phyloP scores from a whole-genome alignment of 495 filamentous ascomycete genomes.

The Xylaria bambusicola region DNA sequence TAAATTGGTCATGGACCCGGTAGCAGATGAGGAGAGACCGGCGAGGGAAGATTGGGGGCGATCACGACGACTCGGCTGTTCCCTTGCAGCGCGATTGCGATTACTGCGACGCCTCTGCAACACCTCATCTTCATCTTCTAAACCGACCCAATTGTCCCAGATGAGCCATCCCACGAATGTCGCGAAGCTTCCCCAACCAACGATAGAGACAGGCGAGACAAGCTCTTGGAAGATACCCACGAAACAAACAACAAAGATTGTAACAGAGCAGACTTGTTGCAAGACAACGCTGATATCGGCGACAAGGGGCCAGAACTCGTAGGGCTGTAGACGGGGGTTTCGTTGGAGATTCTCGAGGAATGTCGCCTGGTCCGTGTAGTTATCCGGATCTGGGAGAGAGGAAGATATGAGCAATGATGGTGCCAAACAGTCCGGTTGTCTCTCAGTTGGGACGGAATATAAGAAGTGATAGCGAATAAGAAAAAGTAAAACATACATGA shows the following conservation, averaged over 20 bases:
- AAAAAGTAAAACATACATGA: conserved; percentile 62
- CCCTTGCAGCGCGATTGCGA: conserved; percentile 29
- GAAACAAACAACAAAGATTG: conserved; percentile 93
- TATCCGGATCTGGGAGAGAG: conserved; percentile 75
- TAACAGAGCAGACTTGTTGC: conserved; percentile 92
- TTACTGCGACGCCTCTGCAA: conserved; percentile 33
- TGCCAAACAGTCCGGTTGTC: too few relatives aligned
- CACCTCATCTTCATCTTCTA: conserved; percentile 48
- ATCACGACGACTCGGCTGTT: conserved; percentile 28
- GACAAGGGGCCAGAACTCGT: conserved; percentile 97
- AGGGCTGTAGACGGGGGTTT: conserved; percentile 90
- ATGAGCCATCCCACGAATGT: conserved; percentile 87
- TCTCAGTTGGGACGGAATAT: too few relatives aligned
- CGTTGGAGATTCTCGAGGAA: conserved; percentile 96
- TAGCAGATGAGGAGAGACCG: conserved; percentile 33
- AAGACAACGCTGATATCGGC: conserved; percentile 95
- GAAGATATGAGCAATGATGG: conserved; percentile 5
- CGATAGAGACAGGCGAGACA: conserved; percentile 82
- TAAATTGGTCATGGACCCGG: conserved; percentile 45
- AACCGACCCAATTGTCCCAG: conserved; percentile 86
- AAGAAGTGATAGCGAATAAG: background rate
- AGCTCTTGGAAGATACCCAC: conserved; percentile 83
- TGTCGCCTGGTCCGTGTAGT: conserved; percentile 94
- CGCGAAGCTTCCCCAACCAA: conserved; percentile 76
- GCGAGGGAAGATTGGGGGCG: conserved; percentile 19